Evolutionary conservation across 129 eudicot genomes (phyloP), one percentile per base, ranked within the genome.

Genomic region (Artemisia annua): DNA sequence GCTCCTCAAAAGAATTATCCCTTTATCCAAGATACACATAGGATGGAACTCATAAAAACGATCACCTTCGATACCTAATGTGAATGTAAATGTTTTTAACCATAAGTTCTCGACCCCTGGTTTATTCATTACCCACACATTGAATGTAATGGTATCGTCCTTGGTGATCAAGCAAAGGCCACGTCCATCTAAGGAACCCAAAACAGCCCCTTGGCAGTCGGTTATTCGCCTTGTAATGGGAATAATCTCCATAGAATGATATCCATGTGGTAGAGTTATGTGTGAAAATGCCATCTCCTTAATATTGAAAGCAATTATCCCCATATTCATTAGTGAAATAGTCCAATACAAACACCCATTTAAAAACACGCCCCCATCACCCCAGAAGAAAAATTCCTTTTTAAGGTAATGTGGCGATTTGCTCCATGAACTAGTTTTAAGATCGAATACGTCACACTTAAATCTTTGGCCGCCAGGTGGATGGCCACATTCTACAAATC

Each of bases 321-420:
- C n/a, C 28, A 17, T 35, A 10, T 9, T 0, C 0, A 24, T 0
- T 2, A 51, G 1, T 51, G 56, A 51, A 13, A 30, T 62, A 26
- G 7, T 5, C 54, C 54, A 65, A 65, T 65, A 65, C 15, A 65
- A 44, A 61, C 44, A 65, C 50, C 69, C 51, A 9, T 63, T 63
- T n/a, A 63, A 52, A 65, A 43, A 65, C 53, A 65, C 48, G 39
- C 70, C 70, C 53, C 7, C 70, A 17, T 44, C 32, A 65, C 8
- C 52, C 53, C n/a, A 3, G 10, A 65, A 43, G 9, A 8, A 18
- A 51, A 65, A 39, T 9, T 43, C 30, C 2, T n/a, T 3, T 65
- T 4, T 65, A 0, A 65, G 14, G 70, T 44, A 17, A 11, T 17
- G 56, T 24, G 28, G 28, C 28, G 28, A 24, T 2, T 24, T 24